These are phyloP conservation scores for Fraxinus albicans DNA, from an alignment of 305 asterid genomes.

Conservation along the genomic window DNA sequence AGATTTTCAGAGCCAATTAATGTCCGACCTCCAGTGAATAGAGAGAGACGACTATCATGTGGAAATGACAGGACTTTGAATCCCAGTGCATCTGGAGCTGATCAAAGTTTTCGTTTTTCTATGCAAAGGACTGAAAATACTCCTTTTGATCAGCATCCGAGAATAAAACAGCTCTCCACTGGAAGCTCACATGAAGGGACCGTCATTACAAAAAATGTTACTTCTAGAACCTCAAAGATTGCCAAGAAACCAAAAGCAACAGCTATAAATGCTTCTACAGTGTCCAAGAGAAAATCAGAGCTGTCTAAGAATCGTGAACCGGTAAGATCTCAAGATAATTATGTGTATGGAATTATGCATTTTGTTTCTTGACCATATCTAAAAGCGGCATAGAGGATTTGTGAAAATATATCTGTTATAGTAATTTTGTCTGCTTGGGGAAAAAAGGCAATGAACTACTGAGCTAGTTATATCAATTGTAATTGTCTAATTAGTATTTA, in stretches of 20 bases:
- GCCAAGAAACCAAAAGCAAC: conserved; percentile 38
- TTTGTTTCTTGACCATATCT: not conserved
- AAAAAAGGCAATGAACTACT: not conserved
- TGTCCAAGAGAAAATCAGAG: conserved; percentile 52
- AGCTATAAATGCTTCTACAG: conserved; percentile 45
- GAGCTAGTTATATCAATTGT: not conserved
- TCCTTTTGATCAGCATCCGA: conserved; percentile 35
- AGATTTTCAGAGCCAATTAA: conserved; percentile 62
- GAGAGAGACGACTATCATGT: conserved; percentile 50
- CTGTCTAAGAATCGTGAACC: conserved; percentile 54
- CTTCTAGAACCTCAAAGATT: conserved; percentile 46
- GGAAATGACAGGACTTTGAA: conserved; percentile 83
- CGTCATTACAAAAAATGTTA: conserved; percentile 53
- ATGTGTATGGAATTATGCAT: conserved; percentile 6
- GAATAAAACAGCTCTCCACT: conserved; percentile 35
- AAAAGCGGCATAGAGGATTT: not conserved
- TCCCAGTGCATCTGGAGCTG: conserved; percentile 83
- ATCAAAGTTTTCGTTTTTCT: conserved; percentile 54
- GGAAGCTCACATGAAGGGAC: conserved; percentile 58
- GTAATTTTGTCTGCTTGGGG: not conserved
- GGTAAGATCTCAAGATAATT: conserved; percentile 43
- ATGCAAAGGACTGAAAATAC: conserved; percentile 32
- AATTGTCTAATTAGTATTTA: not conserved
- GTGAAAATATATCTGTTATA: not conserved
- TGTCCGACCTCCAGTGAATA: conserved; percentile 35